These are phyloP conservation scores for Epichloe sp. DNA, from an alignment of 2,329 filamentous ascomycete genomes.

Conservation along the genomic window DNA sequence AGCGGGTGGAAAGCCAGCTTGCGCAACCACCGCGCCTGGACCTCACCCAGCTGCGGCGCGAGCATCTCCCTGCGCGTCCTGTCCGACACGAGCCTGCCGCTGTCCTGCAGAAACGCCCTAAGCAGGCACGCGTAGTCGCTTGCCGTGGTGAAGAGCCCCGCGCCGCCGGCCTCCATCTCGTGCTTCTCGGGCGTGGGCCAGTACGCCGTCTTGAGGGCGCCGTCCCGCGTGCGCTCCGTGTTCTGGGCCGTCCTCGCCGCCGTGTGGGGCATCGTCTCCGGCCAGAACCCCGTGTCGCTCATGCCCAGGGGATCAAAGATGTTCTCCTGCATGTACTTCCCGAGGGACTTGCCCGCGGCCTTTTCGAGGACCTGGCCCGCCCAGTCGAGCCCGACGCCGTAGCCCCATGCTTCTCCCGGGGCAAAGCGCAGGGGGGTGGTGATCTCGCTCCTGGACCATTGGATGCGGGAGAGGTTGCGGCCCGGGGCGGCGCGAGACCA, in stretches of 20 bases:
- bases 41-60: slow-evolving; percentile 25
- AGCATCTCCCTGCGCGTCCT: slow-evolving; percentile 24
- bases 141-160: slow-evolving; percentile 29
- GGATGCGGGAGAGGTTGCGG: slow-evolving; percentile 18
- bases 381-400: slow-evolving; percentile 34
- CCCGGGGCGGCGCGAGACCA: slow-evolving; percentile 25
- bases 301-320: slow-evolving; percentile 25
- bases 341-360: slow-evolving; percentile 23
- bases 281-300: slow-evolving; percentile 24
- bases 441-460: slow-evolving; percentile 24
- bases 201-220: slow-evolving; percentile 9
- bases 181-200: slow-evolving; percentile 16
- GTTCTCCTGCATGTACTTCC: slow-evolving; percentile 23
- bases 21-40: slow-evolving; percentile 12
- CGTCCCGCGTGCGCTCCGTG: slow-evolving; percentile 11
- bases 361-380: slow-evolving; percentile 31
- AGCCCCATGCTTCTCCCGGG: slow-evolving; percentile 35
- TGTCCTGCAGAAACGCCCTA: slow-evolving; percentile 18
- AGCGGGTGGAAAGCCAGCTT: slow-evolving; percentile 8
- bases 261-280: slow-evolving; percentile 14
- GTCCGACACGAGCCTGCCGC: slow-evolving; percentile 16
- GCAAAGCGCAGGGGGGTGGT: slow-evolving; percentile 30
- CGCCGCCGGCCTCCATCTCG: slow-evolving; percentile 28
- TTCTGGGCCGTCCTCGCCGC: slow-evolving; percentile 11
- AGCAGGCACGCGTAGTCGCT: slow-evolving; percentile 26